Base-by-base conservation (phyloP, 2,329 filamentous ascomycete genomes). In the Neonectria sp. region DNA sequence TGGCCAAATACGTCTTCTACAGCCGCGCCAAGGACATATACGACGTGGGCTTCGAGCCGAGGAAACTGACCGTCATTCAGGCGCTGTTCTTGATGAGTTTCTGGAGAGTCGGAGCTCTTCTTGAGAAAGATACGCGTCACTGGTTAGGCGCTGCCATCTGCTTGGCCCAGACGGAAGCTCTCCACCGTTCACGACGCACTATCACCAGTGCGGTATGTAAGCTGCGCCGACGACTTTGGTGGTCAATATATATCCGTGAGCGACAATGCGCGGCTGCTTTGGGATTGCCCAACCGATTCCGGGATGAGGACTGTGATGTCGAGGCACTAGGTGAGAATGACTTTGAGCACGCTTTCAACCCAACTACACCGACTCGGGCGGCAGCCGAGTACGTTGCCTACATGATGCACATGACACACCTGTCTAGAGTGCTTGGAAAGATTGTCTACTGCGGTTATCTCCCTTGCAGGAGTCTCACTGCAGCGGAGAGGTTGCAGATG, bases 71-170 rank as follows among this genome's bases (percentile, higher is more conserved):
- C 0, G 81, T 85, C 13, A 76, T 86, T 1, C 84, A 86, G 69
- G 77, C 82, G 1, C 70, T 87, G 3, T 86, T 87, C 65, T 70
- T 87, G 31, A 76, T 87, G 73, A 86, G 85, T 70, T 87, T 85
- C 61, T 87, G 85, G 85, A 79, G 85, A 29, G 83, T 81, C 17
- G 81, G 81, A 0, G 82, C 84, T 1, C 74, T 76, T 0, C 78
- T 82, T 29, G 80, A 82, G 55, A 79, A 81, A 17, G 83, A 85
- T 71, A 78, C 79, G 2, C 72, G 82, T 15, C 83, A 82, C 65
- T 85, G 83, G 83, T 74, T 85, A 6, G 82, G 80, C 0, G 81
- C 80, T 17, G 84, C 84, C 0, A 84, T 85, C 15, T 82, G 79
- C 43, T 75, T 86, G 15, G 84, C 84, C 0, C 83, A 86, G 67